Evolutionary conservation across 306 rosid genomes (phyloP), one percentile per base, ranked within the genome.

Genomic region (Calophaca sinica): DNA sequence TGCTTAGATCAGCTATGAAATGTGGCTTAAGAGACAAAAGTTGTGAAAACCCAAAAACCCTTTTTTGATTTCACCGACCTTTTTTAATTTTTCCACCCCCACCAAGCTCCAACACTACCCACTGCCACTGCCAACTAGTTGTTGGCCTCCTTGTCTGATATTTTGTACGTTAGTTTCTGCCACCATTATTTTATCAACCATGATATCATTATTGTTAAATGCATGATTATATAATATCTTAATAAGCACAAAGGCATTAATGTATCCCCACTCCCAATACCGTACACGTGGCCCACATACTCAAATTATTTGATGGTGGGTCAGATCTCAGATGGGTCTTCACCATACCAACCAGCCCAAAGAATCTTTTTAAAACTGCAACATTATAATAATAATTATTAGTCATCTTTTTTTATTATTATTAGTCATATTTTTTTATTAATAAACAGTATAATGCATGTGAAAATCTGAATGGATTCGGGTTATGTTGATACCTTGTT

Each of bases 241-340:
- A 80, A 62, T 79, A 45, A 62, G 77, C 78, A 74, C 45, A 80
- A 45, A 68, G 62, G 15, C 73, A 77, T 83, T 75, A 61, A 78
- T 81, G 80, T 49, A 79, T 72, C 66, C 80, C 75, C 74, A 14
- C 79, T 50, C 60, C 74, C 77, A 79, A 41, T 42, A 78, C 82
- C 84, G 82, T 86, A 82, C 92, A 84, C 88, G 87, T 86, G 92
- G 81, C 86, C 92, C 89, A 87, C 83, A 82, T 4, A 71, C 78
- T 77, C 57, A 81, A 82, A 83, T 84, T 80, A 84, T 82, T 80
- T 72, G 76, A 61, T 84, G 74, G 87, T 82, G 81, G 86, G 77
- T 20, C 72, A 50, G 2, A 33, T 44, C 63, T 8, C 60, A 79
- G 73, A 85, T 78, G 86, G 89, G 74, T 80, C 73, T 74, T 77